These are phyloP conservation scores for Kandelia obovata DNA, from an alignment of 345 rosid species.

Conservation along the genomic window DNA sequence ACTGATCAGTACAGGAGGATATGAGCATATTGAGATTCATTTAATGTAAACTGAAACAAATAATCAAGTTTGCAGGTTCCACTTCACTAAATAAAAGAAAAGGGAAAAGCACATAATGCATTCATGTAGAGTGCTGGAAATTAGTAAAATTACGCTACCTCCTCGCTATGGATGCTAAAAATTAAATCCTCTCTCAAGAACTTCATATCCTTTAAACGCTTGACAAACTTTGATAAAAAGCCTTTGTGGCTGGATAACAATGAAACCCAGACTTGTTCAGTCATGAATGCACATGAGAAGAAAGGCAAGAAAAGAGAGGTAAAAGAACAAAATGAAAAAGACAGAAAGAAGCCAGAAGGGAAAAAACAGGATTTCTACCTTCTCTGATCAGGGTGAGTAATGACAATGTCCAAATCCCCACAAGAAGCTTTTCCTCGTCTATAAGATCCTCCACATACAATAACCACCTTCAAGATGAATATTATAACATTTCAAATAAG, in stretches of 20 bases:
- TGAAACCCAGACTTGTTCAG: no score
- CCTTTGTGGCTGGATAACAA: constrained; percentile 69
- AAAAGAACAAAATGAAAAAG: neutral
- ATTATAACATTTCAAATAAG: neutral
- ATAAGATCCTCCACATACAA: constrained; percentile 92
- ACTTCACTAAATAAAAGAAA: no score
- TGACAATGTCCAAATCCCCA: constrained; percentile 82
- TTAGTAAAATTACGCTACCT: constrained; percentile 43
- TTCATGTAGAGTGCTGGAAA: neutral
- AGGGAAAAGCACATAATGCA: no score
- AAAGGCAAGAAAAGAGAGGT: neutral
- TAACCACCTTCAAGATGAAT: constrained; percentile 47
- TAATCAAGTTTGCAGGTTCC: no score
- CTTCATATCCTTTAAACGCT: constrained; percentile 63
- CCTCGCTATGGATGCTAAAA: constrained; percentile 79
- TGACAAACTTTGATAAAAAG: constrained; percentile 63
- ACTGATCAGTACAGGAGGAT: no score
- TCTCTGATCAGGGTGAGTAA: constrained; percentile 86
- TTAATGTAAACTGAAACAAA: no score
- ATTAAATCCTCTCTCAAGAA: constrained; percentile 84
- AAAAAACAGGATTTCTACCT: constrained; percentile 40
- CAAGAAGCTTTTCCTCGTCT: constrained; percentile 96
- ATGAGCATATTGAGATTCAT: no score
- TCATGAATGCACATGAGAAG: neutral
- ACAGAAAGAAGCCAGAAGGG: neutral